phyloP scores from a whole-genome alignment of 495 filamentous ascomycete species.

The Tuber indicum region DNA sequence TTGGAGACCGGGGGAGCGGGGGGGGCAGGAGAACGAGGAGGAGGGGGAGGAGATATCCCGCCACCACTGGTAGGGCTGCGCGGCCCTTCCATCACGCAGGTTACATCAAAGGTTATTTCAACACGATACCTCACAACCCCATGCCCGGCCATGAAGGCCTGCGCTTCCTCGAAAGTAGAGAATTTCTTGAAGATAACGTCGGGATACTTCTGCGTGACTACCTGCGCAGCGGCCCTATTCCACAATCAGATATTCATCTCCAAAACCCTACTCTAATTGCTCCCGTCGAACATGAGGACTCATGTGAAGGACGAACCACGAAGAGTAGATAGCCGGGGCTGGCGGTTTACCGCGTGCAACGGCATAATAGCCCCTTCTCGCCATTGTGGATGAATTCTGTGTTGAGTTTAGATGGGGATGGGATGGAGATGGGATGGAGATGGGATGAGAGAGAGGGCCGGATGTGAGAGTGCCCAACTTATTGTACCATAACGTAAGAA shows the following conservation, averaged over 20 bases:
- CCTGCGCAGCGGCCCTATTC: background rate
- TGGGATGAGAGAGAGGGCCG: background rate
- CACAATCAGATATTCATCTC: background rate
- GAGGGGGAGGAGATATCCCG: background rate
- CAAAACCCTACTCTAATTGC: background rate
- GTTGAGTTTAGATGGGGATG: background rate
- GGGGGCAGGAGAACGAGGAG: background rate
- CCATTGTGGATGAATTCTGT: background rate
- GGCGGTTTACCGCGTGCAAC: background rate
- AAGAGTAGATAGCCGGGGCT: background rate
- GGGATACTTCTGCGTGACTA: background rate
- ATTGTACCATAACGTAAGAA: background rate
- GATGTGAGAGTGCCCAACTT: background rate
- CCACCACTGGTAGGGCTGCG: background rate
- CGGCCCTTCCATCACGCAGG: background rate
- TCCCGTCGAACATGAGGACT: background rate
- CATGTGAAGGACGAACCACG: background rate
- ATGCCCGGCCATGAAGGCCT: background rate
- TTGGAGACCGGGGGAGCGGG: background rate
- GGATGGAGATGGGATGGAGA: slow-evolving; percentile 3
- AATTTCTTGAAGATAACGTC: slow-evolving; percentile 1
- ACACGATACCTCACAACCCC: background rate
- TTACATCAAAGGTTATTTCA: slow-evolving; percentile 1
- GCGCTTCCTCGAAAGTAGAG: background rate
- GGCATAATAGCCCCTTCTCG: background rate